These are phyloP conservation scores for Aureobasidium lini DNA, from an alignment of 2,329 filamentous ascomycete genomes.

Conservation along the genomic window DNA sequence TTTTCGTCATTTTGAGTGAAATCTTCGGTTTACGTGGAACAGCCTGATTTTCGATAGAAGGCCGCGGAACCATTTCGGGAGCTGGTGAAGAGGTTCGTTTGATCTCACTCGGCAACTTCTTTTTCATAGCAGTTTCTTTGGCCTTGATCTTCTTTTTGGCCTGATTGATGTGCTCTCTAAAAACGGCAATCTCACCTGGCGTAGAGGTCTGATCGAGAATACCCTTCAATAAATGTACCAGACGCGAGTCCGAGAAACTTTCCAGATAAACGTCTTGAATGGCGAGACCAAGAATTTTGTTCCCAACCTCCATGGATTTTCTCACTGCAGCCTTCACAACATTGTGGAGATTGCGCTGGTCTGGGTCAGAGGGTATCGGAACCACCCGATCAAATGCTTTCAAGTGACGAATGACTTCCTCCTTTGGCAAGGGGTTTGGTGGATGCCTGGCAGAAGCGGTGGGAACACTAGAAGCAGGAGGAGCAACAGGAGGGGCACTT, in stretches of 20 bases:
- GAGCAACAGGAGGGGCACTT: neutral
- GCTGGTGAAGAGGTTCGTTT: constrained; percentile 27
- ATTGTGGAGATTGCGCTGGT: constrained; percentile 13
- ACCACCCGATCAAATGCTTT: neutral
- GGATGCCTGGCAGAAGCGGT: neutral
- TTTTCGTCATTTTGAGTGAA: constrained; percentile 24
- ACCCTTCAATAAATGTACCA: constrained; percentile 35
- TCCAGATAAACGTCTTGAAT: constrained; percentile 37
- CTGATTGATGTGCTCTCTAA: constrained; percentile 36
- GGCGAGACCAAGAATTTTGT: constrained; percentile 32
- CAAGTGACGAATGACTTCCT: neutral
- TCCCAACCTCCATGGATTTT: constrained; percentile 31
- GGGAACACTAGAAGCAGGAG: neutral
- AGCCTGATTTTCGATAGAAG: constrained; percentile 24
- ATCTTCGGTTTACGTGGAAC: constrained; percentile 22
- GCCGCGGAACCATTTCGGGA: constrained; percentile 16
- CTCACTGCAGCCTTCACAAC: constrained; percentile 37
- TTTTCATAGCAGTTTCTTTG: constrained; percentile 21
- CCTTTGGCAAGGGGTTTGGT: neutral
- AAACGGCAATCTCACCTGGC: constrained; percentile 31
- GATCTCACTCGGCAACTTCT: constrained; percentile 17
- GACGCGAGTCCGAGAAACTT: constrained; percentile 29
- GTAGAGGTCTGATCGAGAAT: constrained; percentile 36
- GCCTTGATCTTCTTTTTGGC: constrained; percentile 35
- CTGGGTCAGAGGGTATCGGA: neutral